Evolutionary conservation across 768 basidiomycete species (phyloP).

Genomic region (Candolleomyces efflorescens): DNA sequence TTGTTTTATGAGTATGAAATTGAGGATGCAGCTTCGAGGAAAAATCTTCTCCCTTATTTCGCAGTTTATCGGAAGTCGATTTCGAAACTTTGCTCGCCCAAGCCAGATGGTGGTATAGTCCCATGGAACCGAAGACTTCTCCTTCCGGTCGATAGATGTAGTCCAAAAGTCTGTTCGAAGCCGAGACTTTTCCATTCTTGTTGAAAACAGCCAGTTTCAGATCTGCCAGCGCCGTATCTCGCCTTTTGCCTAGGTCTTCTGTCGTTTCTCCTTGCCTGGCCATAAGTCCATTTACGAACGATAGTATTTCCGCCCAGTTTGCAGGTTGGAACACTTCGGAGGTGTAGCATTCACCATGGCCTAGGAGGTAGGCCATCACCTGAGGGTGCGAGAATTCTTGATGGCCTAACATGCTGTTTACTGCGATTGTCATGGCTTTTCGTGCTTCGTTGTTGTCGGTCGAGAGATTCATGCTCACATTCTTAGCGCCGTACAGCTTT

Average conservation of each 20-base stretch:
- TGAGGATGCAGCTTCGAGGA: background rate
- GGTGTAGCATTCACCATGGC: slow-evolving; percentile 9
- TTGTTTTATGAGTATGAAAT: background rate
- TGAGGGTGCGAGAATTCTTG: slow-evolving; percentile 27
- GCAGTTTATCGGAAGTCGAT: background rate
- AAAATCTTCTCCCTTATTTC: background rate
- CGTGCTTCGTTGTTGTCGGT: too few relatives aligned
- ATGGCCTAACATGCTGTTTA: slow-evolving; percentile 7
- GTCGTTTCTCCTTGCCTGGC: too few relatives aligned
- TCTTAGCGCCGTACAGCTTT: background rate
- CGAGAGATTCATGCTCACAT: background rate
- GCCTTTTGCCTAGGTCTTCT: background rate
- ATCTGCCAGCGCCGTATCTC: too few relatives aligned
- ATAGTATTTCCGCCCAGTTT: background rate
- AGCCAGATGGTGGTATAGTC: background rate
- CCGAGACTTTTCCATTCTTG: too few relatives aligned
- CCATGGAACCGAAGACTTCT: background rate
- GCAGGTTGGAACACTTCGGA: background rate
- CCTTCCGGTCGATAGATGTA: background rate
- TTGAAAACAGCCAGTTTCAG: too few relatives aligned
- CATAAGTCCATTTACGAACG: background rate
- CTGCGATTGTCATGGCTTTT: background rate
- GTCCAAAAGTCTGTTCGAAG: too few relatives aligned
- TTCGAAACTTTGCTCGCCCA: background rate
- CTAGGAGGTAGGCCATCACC: slow-evolving; percentile 22